phyloP scores from a whole-genome alignment of 1,284 basidiomycete species.

The Wolfiporia cocos region DNA sequence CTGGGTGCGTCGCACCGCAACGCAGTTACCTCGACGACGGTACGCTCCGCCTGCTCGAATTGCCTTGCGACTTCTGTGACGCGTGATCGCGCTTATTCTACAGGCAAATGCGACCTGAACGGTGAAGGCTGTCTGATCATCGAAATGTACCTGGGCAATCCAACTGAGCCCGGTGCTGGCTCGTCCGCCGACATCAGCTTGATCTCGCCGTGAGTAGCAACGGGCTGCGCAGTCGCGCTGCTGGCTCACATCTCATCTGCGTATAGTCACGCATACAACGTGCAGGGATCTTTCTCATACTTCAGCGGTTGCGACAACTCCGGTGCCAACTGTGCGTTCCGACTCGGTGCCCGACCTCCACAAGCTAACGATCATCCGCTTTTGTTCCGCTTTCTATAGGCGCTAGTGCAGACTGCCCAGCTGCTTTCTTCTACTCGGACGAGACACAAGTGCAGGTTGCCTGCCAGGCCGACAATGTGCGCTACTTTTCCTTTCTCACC shows the following conservation, averaged over 20 bases:
- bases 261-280: conserved; percentile 28
- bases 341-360: conserved; percentile 10
- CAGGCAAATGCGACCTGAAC: conserved; percentile 28
- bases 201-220: conserved; percentile 33
- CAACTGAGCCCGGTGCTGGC: conserved; percentile 32
- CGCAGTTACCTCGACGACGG: not conserved
- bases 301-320: conserved; percentile 26
- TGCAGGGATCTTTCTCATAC: conserved; percentile 24
- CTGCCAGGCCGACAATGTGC: conserved; percentile 26
- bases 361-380: not conserved
- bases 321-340: conserved; percentile 28
- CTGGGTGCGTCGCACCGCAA: no score
- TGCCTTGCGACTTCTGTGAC: not conserved
- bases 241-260: not conserved
- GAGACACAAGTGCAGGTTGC: conserved; percentile 36
- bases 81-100: no score
- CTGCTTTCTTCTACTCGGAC: conserved; percentile 33
- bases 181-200: conserved; percentile 39
- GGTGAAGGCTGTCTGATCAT: conserved; percentile 37
- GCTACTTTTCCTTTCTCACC: conserved; percentile 2
- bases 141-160: conserved; percentile 39
- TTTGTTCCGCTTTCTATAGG: conserved; percentile 16
- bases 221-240: not conserved
- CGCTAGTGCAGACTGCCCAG: conserved; percentile 21
- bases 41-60: no score